These are phyloP conservation scores for Triglochin maritima DNA, from an alignment of 106 monocot genomes.

Conservation along the genomic window DNA sequence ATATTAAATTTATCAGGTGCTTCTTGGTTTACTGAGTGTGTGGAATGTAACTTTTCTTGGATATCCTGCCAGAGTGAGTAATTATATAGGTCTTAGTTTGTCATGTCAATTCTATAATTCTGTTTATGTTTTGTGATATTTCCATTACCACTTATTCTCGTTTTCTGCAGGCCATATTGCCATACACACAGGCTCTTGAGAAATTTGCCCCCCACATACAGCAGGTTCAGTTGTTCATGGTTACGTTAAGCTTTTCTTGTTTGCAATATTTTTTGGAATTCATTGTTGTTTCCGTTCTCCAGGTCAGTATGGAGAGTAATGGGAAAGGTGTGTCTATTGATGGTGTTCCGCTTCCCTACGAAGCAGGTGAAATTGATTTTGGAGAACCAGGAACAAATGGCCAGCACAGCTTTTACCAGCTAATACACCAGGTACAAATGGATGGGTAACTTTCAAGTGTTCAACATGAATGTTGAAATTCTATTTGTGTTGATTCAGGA, in stretches of 20 bases:
- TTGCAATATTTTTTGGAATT: neutral
- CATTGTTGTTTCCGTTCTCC: neutral
- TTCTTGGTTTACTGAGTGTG: constrained; percentile 85
- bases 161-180: constrained; percentile 65
- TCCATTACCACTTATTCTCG: neutral
- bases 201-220: constrained; percentile 98
- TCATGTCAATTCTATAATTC: neutral
- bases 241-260: neutral
- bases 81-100: neutral
- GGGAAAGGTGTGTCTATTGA: constrained; percentile 99
- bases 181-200: constrained; percentile 88
- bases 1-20: constrained; percentile 36
- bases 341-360: constrained; percentile 78
- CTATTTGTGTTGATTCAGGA: too few species aligned
- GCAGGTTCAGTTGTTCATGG: constrained; percentile 37
- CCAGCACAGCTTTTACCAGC: constrained; percentile 95
- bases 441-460: neutral
- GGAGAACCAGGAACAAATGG: constrained; percentile 99
- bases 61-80: constrained; percentile 87
- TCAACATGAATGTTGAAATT: neutral
- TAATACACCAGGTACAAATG: constrained; percentile 76
- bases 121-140: neutral
- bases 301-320: constrained; percentile 99
- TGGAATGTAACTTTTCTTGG: constrained; percentile 95
- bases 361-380: constrained; percentile 97